Evolutionary conservation across 1,284 basidiomycete genomes (phyloP).

Genomic region (Phellopilus nigrolimitatus): DNA sequence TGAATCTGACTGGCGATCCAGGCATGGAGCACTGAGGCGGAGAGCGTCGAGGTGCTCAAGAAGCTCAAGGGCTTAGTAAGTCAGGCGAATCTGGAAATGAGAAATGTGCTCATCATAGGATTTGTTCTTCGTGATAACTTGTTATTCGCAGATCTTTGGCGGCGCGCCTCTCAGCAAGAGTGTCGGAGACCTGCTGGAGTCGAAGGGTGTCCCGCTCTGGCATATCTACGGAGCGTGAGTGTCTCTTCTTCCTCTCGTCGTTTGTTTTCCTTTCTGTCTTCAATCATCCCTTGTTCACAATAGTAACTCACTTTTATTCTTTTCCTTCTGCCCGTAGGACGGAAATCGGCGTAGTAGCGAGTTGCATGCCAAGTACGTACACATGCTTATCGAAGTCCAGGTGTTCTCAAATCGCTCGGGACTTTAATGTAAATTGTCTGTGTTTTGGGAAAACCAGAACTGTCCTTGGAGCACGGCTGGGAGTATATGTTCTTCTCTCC

Average conservation of each 20-base stretch:
- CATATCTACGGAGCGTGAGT: constrained; percentile 12
- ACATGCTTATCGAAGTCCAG: too few species aligned
- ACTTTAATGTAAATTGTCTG: too few species aligned
- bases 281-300: too few species aligned
- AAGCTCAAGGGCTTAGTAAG: constrained; percentile 3
- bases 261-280: too few species aligned
- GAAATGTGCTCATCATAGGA: background rate
- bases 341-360: constrained; percentile 4
- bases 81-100: too few species aligned
- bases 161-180: constrained; percentile 10
- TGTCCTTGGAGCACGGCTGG: constrained; percentile 1
- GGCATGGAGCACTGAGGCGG: constrained; percentile 6
- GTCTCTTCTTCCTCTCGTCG: too few species aligned
- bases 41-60: constrained; percentile 5
- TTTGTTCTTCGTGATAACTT: background rate
- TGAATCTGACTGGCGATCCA: background rate
- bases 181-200: constrained; percentile 3
- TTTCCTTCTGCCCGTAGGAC: background rate
- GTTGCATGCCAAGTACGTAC: constrained; percentile 10
- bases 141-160: background rate
- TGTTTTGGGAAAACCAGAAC: too few species aligned
- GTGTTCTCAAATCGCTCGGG: too few species aligned
- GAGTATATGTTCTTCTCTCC: constrained; percentile 9
- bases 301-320: too few species aligned
- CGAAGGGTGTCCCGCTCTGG: background rate